Evolutionary conservation across 2,329 filamentous ascomycete genomes (phyloP), one percentile per base, ranked within the genome.

Genomic region (Ceratocystis alfenasii): DNA sequence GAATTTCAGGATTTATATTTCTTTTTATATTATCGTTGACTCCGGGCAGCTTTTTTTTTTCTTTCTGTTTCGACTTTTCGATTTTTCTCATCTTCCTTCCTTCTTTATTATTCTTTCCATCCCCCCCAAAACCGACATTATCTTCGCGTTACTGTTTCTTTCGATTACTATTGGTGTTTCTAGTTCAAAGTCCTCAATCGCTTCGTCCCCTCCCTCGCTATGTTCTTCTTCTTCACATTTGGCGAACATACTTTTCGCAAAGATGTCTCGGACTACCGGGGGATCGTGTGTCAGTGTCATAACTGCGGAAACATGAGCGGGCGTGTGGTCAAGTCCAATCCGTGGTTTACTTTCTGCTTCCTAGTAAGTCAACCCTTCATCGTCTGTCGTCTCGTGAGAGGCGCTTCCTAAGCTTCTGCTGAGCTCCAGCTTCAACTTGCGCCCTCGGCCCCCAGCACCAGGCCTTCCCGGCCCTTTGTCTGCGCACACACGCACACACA

Each of bases 301-400:
- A 85, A 87, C 74, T 87, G 84, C 74, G 83, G 84, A 64, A 87
- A 87, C 77, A 83, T 81, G 75, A 78, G 80, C 1, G 84, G 78
- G 15, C 78, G 67, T 68, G 83, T 86, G 66, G 78, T 84, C 71
- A 86, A 86, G 74, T 81, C 79, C 67, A 80, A 86, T 67, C 84
- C 84, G 53, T 90, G 87, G 86, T 91, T 91, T 72, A 91, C 88
- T 4, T 85, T 91, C 72, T 91, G 88, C 79, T 90, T 88, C 75
- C 75, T 90, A 64, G 83, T 86, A 75, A 71, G 81, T 77, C 8
- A 5, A 1, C 36, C 12, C 36, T 41, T 41, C 36, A 15, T 41
- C 36, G 36, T 12, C 36, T 15, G 10, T 25, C 60, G 33, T 8
- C 7, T 7, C 57, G n/a, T 15, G 36, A 41, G 36, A 64, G 41